Conservation (phyloP, 2,329 filamentous ascomycete species). For the Scytalidium sp. region DNA sequence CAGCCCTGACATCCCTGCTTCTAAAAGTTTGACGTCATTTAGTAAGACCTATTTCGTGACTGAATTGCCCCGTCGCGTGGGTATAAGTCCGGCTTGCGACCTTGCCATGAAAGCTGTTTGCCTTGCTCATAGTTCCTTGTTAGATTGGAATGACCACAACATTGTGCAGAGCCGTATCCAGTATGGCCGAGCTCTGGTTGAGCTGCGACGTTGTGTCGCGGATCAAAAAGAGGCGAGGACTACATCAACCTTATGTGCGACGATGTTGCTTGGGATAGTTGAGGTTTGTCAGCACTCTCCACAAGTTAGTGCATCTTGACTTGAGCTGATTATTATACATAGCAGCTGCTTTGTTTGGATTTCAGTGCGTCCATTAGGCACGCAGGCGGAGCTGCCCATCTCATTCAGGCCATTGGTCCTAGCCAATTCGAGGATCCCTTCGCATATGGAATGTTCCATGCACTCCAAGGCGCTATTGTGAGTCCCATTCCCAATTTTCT, state of each 20-base stretch:
- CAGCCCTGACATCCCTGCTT: neutral
- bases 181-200: neutral
- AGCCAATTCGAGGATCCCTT: neutral
- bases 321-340: neutral
- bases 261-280: neutral
- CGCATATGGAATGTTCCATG: neutral
- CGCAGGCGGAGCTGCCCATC: neutral
- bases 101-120: neutral
- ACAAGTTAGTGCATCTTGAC: neutral
- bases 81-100: neutral
- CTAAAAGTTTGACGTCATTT: neutral
- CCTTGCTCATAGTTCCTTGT: neutral
- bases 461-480: neutral
- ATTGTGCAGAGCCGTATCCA: neutral
- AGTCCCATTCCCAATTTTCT: neutral
- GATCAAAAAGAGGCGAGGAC: neutral
- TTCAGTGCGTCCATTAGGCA: neutral
- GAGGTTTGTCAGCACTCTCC: neutral
- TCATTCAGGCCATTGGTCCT: neutral
- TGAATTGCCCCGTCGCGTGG: neutral
- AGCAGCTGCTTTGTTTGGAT: neutral
- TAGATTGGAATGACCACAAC: neutral
- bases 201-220: neutral
- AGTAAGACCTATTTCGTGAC: neutral
- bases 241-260: neutral